A percentile compares a stretch with the other conserved stretches of the same genome.
These are phyloP conservation scores for Mortierella sp. DNA, from an alignment of 371 early-diverging fungal genomes.

Conservation along the genomic window DNA sequence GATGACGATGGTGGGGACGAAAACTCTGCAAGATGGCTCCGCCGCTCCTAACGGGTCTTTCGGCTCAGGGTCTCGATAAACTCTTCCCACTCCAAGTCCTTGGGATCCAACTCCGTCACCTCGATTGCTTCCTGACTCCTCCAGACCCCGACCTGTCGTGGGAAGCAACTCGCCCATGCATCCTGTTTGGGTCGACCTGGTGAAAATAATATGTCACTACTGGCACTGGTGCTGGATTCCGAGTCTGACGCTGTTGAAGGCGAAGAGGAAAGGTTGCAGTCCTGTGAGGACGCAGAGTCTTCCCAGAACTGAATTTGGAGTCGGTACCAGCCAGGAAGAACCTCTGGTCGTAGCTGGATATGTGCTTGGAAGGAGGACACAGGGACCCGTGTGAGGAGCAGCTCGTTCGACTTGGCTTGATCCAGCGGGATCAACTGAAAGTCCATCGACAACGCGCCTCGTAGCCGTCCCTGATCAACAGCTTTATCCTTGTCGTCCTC, in stretches of 20 bases:
- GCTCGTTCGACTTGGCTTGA: constrained; percentile 25
- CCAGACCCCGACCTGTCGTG: constrained; percentile 38
- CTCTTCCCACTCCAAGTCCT: constrained; percentile 30
- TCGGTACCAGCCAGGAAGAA: constrained; percentile 41
- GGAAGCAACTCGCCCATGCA: neutral
- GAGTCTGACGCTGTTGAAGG: neutral
- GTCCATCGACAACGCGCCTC: constrained; percentile 21
- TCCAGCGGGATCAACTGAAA: constrained; percentile 37
- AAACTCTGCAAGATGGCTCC: neutral
- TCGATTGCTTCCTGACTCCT: constrained; percentile 35
- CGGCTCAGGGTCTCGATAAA: constrained; percentile 32
- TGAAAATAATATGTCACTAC: neutral
- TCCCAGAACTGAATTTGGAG: constrained; percentile 44
- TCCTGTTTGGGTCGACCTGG: constrained; percentile 12
- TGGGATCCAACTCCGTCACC: constrained; percentile 17
- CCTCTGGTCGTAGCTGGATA: constrained; percentile 25
- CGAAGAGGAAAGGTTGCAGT: constrained; percentile 6
- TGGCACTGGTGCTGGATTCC: too few species aligned
- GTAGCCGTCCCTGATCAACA: neutral
- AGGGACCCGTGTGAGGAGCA: constrained; percentile 29
- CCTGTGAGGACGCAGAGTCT: neutral
- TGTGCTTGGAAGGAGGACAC: constrained; percentile 6
- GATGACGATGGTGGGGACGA: neutral
- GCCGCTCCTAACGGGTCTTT: constrained; percentile 19
- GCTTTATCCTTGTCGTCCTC: too few species aligned